phyloP scores from a whole-genome alignment of 2,329 filamentous ascomycete species.

The Phialophora macrospora region DNA sequence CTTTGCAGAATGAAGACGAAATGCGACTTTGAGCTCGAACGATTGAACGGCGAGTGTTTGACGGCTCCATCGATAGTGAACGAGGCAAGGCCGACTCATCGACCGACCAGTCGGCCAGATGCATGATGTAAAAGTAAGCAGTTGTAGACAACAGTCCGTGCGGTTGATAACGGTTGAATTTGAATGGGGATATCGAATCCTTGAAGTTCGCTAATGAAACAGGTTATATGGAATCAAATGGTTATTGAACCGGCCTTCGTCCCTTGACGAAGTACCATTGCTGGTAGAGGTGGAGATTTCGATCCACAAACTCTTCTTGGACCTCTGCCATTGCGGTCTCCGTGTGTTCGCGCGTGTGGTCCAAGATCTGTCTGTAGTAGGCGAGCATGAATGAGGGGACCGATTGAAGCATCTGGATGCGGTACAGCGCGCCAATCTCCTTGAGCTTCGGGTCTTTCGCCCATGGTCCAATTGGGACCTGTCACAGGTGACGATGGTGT shows the following conservation, averaged over 20 bases:
- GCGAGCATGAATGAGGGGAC: slow-evolving; percentile 15
- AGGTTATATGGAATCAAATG: too few relatives aligned
- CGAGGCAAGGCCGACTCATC: too few relatives aligned
- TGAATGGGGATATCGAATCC: too few relatives aligned
- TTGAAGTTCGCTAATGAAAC: too few relatives aligned
- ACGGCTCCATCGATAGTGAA: too few relatives aligned
- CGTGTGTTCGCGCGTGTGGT: background rate
- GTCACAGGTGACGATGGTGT: background rate
- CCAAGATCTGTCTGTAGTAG: slow-evolving; percentile 10
- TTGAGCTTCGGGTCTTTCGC: slow-evolving; percentile 9
- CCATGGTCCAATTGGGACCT: slow-evolving; percentile 10
- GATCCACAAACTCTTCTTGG: slow-evolving; percentile 7
- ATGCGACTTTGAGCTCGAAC: background rate
- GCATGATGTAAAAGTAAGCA: too few relatives aligned
- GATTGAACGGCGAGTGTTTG: background rate
- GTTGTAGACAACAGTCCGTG: too few relatives aligned
- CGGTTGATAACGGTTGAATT: too few relatives aligned
- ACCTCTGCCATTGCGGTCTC: slow-evolving; percentile 16
- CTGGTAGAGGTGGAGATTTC: slow-evolving; percentile 10
- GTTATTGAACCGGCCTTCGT: background rate
- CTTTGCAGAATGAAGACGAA: background rate
- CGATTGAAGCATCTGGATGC: slow-evolving; percentile 11
- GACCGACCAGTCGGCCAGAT: too few relatives aligned
- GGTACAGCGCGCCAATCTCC: slow-evolving; percentile 9
- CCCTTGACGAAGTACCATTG: slow-evolving; percentile 12